These are phyloP conservation scores for Xylaria flabelliformis DNA, from an alignment of 495 filamentous ascomycete genomes.

Conservation along the genomic window DNA sequence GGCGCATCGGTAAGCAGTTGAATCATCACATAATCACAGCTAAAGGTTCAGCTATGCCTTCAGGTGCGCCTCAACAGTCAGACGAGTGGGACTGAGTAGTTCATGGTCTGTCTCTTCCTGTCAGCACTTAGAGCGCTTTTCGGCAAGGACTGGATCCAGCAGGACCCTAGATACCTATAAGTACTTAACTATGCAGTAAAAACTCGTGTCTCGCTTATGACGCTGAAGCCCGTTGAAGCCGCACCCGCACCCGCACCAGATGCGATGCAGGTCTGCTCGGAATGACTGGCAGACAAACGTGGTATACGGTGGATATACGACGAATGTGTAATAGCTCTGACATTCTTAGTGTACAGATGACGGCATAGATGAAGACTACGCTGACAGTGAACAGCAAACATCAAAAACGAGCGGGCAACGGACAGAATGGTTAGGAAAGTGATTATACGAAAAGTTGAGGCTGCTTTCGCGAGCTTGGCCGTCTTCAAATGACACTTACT, in stretches of 20 bases:
- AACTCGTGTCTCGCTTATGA: conserved; percentile 9
- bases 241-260: conserved; percentile 21
- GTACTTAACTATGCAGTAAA: neutral
- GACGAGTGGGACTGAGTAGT: conserved; percentile 4
- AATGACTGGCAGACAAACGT: conserved; percentile 5
- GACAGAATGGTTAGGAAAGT: neutral
- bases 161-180: conserved; percentile 6
- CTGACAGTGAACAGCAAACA: neutral
- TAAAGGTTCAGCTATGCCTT: conserved; percentile 8
- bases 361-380: neutral
- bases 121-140: conserved; percentile 18
- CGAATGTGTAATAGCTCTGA: conserved; percentile 1
- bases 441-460: too few species aligned
- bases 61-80: conserved; percentile 22
- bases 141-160: conserved; percentile 1
- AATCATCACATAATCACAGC: neutral
- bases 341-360: conserved; percentile 11
- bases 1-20: neutral
- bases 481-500: neutral
- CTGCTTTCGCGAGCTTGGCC: neutral
- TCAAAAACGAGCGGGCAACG: neutral
- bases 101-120: conserved; percentile 15
- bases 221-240: conserved; percentile 6
- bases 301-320: neutral
- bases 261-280: neutral